These are phyloP conservation scores for Rhizomucor pusillus DNA, from an alignment of 371 early-diverging fungal species.

Conservation along the genomic window DNA sequence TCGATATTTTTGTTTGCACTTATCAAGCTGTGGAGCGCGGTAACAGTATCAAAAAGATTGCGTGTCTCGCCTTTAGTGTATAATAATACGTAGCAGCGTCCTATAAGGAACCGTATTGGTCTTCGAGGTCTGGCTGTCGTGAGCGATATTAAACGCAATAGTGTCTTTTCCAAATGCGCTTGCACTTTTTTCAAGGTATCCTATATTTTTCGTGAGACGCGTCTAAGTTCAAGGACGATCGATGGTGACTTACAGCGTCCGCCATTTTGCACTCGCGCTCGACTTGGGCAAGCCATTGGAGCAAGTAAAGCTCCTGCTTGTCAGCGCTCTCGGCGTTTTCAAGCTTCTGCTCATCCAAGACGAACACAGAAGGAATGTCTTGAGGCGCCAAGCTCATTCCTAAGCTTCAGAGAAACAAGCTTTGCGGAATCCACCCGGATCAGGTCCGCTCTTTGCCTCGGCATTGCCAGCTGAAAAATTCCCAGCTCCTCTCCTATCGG, in stretches of 20 bases:
- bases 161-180: constrained; percentile 63
- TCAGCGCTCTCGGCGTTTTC: constrained; percentile 58
- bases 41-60: constrained; percentile 76
- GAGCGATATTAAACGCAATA: constrained; percentile 65
- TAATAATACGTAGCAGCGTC: constrained; percentile 68
- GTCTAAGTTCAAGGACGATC: background rate
- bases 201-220: constrained; percentile 25
- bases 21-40: constrained; percentile 64
- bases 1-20: constrained; percentile 67
- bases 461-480: no score
- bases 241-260: constrained; percentile 38
- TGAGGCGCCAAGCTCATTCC: background rate
- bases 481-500: no score
- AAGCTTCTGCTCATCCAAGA: constrained; percentile 61
- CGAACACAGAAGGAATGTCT: constrained; percentile 45
- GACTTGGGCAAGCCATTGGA: constrained; percentile 78
- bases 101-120: constrained; percentile 76
- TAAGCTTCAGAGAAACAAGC: no score
- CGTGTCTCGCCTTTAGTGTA: constrained; percentile 74
- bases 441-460: no score
- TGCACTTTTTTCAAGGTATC: constrained; percentile 64
- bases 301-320: constrained; percentile 73
- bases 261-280: constrained; percentile 64
- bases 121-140: constrained; percentile 70
- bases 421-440: no score